These are phyloP conservation scores for Epichloe elymi DNA, from an alignment of 2,329 filamentous ascomycete genomes.

Conservation along the genomic window DNA sequence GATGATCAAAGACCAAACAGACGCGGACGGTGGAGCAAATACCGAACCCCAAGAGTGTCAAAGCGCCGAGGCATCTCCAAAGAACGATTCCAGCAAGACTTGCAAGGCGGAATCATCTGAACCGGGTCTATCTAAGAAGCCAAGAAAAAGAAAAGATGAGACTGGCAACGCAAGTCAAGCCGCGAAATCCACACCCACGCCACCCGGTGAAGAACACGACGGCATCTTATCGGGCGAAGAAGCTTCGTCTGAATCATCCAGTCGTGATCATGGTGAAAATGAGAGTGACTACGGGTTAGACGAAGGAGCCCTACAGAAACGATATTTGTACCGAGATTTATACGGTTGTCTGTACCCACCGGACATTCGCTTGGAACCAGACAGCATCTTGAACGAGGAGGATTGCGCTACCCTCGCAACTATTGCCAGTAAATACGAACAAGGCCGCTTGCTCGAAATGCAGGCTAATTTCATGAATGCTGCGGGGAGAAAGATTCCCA, in stretches of 20 bases:
- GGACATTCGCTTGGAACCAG: constrained; percentile 9
- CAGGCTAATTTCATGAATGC: constrained; percentile 31
- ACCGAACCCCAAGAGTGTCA: neutral
- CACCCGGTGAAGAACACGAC: neutral
- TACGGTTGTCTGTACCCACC: constrained; percentile 18
- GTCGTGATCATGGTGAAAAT: neutral
- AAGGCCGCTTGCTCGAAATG: constrained; percentile 26
- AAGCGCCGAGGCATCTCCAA: neutral
- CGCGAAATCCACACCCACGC: too few relatives aligned
- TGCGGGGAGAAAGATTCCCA: constrained; percentile 27
- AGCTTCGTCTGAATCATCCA: constrained; percentile 12
- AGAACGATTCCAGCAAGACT: neutral
- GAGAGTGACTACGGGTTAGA: constrained; percentile 7
- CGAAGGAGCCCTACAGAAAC: constrained; percentile 11
- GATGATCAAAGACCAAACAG: constrained; percentile 13
- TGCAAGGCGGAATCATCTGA: too few relatives aligned
- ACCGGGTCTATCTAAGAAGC: too few relatives aligned
- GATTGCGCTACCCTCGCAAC: constrained; percentile 24
- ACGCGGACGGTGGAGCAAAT: neutral
- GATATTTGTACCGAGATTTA: constrained; percentile 20
- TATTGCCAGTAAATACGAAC: constrained; percentile 20
- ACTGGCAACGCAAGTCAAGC: too few relatives aligned
- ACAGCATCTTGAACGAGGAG: constrained; percentile 14
- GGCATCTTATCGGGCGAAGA: constrained; percentile 15
- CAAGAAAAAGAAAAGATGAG: too few relatives aligned